phyloP scores from a whole-genome alignment of 176 grass and related monocot species.

The Oryza meyeriana region DNA sequence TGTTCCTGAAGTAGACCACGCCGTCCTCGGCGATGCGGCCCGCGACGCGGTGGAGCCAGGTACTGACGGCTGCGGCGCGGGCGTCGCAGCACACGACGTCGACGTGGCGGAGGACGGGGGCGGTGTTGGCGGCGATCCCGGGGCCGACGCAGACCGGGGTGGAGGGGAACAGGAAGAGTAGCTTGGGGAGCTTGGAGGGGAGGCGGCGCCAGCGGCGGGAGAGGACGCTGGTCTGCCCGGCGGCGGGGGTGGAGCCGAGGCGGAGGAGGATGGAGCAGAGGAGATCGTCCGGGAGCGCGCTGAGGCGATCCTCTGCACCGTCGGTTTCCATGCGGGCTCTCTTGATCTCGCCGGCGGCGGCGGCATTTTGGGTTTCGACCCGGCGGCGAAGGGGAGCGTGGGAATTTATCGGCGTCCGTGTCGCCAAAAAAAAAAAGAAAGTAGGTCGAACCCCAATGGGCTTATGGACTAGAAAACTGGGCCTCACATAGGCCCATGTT shows the following conservation, averaged over 20 bases:
- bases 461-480: not conserved
- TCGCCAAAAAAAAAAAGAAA: not conserved
- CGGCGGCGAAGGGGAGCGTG: too few relatives aligned
- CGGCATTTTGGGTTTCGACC: too few relatives aligned
- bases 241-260: constrained; percentile 19
- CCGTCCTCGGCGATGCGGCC: not conserved
- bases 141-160: not conserved
- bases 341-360: not conserved
- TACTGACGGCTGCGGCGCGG: not conserved
- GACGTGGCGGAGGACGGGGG: constrained; percentile 7
- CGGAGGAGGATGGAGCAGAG: constrained; percentile 12
- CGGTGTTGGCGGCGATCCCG: not conserved
- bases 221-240: constrained; percentile 18
- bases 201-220: constrained; percentile 20
- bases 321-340: not conserved
- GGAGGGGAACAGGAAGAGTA: constrained; percentile 19
- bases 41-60: constrained; percentile 16
- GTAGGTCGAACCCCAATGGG: not conserved
- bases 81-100: not conserved
- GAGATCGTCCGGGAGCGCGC: constrained; percentile 5
- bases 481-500: not conserved
- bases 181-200: constrained; percentile 6
- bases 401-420: not conserved
- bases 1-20: not conserved
- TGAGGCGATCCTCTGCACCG: not conserved